Evolutionary conservation across 2,329 filamentous ascomycete species (phyloP), one percentile per base, ranked within the genome.

Genomic region (Fusarium stilboides): DNA sequence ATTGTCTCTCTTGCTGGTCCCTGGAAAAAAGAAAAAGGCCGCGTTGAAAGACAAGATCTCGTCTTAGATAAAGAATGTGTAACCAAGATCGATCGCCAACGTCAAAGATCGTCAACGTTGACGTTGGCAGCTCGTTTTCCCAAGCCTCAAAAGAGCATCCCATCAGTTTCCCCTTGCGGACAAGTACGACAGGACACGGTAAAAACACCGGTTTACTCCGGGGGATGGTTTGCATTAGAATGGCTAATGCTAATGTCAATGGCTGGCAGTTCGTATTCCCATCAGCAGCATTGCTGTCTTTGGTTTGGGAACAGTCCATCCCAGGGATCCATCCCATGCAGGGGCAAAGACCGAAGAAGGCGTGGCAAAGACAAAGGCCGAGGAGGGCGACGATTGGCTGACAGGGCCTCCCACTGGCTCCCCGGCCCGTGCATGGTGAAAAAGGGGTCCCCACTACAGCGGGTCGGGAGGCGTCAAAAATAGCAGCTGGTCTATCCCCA

Each of bases 401-500:
- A 20, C 56, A 52, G 19, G 43, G 54, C 33, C 37, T 68, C 42
- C 50, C 68, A 52, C 47, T 44, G 36, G 33, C 46, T 47, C 46
- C 24, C 24, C 24, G 45, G 57, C 44, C 44, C 61, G 61, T 53
- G 45, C 49, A 60, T 22, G 36, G 46, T 60, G 22, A 60, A 54
- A 42, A 51, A 55, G 52, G 45, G 26, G 53, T 55, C 51, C 28
- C 68, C 68, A 69, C 68, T 44, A 6, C 3, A 54, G 63, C 64
- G 68, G 68, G 61, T 71, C 61, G 26, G 28, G 37, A 54, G 70
- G 59, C 65, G 54, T 73, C 71, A 73, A 73, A 73, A 73, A 73
- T 73, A 73, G 71, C 64, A 73, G 56, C 69, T 62, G 62, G 58
- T 54, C 56, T 36, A 47, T 65, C 55, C 53, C 68, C 57, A 64